Conservation (phyloP, 2,329 filamentous ascomycete species). For the Verticillium albo-atrum region DNA sequence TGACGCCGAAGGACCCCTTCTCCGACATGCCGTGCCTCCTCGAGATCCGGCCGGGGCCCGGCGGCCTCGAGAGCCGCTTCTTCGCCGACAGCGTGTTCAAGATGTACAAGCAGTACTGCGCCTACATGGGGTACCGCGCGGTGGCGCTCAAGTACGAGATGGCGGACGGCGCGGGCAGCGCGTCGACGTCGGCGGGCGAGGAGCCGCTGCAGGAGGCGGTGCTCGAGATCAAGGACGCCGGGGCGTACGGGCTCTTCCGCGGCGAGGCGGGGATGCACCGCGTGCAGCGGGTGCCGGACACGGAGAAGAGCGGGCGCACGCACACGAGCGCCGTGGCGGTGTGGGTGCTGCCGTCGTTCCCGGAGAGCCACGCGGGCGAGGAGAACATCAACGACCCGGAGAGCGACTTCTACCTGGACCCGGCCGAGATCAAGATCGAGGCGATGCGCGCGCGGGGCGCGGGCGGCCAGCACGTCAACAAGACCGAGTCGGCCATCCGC, state of each 20-base stretch:
- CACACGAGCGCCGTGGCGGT: constrained; percentile 93
- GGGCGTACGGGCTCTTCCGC: constrained; percentile 77
- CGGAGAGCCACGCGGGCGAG: constrained; percentile 48
- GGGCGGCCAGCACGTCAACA: constrained; percentile 97
- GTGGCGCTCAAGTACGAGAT: constrained; percentile 77
- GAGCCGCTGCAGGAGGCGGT: constrained; percentile 79
- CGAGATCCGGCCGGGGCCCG: constrained; percentile 87
- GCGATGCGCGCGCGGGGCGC: constrained; percentile 91
- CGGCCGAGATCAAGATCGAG: constrained; percentile 76
- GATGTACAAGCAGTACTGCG: constrained; percentile 85
- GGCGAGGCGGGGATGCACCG: constrained; percentile 92
- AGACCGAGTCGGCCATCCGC: constrained; percentile 91
- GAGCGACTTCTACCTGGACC: constrained; percentile 87
- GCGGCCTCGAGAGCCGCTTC: constrained; percentile 84
- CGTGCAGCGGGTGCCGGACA: constrained; percentile 88
- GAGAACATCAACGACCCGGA: constrained; percentile 74
- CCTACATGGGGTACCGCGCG: constrained; percentile 59
- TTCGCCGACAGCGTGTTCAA: constrained; percentile 83
- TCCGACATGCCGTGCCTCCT: constrained; percentile 84
- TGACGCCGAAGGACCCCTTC: constrained; percentile 88
- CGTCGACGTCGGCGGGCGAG: constrained; percentile 53
- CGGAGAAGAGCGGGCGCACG: constrained; percentile 84
- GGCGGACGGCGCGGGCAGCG: constrained; percentile 57
- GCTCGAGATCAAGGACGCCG: constrained; percentile 71
- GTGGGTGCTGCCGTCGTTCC: constrained; percentile 84